Evolutionary conservation across 345 rosid species (phyloP), one percentile per base, ranked within the genome.

Genomic region (Physaria fendleri): DNA sequence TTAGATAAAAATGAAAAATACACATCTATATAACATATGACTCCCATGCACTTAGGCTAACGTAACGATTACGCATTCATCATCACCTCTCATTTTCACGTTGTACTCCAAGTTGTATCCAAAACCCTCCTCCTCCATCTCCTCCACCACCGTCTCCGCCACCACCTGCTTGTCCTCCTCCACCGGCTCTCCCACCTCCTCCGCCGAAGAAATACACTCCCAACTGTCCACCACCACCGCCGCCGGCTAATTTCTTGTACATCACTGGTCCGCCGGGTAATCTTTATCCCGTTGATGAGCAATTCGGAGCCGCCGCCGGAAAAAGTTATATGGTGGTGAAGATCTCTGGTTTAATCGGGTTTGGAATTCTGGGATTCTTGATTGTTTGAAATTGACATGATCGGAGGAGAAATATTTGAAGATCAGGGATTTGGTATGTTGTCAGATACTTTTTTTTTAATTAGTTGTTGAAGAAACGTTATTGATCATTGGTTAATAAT

Each of bases 191-290:
- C 9, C 79, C 68, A 0, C 78, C 81, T 12, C 78, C 85, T 3
- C 33, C 78, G 4, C 74, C 76, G 0, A 74, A 74, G 55, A 78
- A 83, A 69, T 56, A 43, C 3, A 72, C 74, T 9, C 78, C 82
- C 3, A 34, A 76, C 69, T 78, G 83, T 52, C 83, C 89, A 22
- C 89, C 89, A 20, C 85, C 85, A 3, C 80, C 88, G 1, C 76
- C 82, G 1, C 78, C 87, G 2, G 22, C 79, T 5, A 62, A 72
- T 8, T 61, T 58, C 34, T 65, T 83, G 37, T 83, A 78, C 76
- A 71, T 78, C 52, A 77, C 89, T 2, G 84, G 85, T 28, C 85
- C 89, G 2, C 89, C 89, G 25, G 89, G 84, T 42, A 64, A 59
- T 56, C 48, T 83, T 37, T 83, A 83, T 65, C 82, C 89, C 3